A percentile compares a stretch with the other conserved stretches of the same genome.
Conservation (phyloP, 495 filamentous ascomycete species). For the Pyrenopolyporus hunteri region DNA sequence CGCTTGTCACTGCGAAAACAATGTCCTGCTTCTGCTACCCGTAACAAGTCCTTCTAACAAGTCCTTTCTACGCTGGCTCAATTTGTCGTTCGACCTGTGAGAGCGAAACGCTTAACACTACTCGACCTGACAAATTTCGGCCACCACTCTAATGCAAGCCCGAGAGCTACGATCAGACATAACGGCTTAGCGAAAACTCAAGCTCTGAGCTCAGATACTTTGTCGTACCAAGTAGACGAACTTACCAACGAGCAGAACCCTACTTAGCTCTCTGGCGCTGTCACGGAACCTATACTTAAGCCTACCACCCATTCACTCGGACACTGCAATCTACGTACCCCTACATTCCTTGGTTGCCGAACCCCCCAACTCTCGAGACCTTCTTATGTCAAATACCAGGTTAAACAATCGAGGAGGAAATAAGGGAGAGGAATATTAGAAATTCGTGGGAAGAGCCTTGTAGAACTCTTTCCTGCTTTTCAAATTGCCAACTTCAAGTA, state of each 20-base stretch:
- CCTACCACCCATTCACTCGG: background rate
- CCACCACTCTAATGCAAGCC: background rate
- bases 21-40: slow-evolving; percentile 7
- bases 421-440: background rate
- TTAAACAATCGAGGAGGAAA: background rate
- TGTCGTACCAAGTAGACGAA: no score
- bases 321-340: background rate
- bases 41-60: slow-evolving; percentile 16
- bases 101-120: slow-evolving; percentile 9
- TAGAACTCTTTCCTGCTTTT: background rate
- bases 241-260: no score
- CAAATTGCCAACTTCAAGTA: no score
- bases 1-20: background rate
- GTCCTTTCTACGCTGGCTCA: slow-evolving; percentile 11
- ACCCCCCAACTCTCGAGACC: background rate
- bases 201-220: no score
- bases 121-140: background rate
- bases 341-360: slow-evolving; percentile 1
- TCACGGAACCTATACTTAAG: background rate
- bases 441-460: background rate
- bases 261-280: no score
- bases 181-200: no score
- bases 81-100: slow-evolving; percentile 4
- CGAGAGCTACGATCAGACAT: no score
- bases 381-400: slow-evolving; percentile 4